Percentiles rank a stretch among this genome's conserved stretches.
Evolutionary conservation across 345 rosid genomes (phyloP).

Genomic region (Viola odorata): DNA sequence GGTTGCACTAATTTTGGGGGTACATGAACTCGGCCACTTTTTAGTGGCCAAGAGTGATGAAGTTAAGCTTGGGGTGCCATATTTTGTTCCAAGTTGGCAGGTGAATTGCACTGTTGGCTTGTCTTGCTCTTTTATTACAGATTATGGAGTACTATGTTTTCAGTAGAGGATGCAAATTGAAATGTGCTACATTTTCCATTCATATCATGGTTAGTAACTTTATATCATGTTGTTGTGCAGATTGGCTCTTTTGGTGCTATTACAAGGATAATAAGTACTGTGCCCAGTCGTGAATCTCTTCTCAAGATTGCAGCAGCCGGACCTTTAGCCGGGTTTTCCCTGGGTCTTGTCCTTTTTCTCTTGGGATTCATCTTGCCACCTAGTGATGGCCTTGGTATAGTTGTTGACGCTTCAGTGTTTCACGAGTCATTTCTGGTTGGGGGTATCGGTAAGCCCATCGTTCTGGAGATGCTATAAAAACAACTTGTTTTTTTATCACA

Average conservation of each 20-base stretch:
- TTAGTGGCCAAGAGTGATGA: constrained; percentile 57
- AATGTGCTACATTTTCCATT: not conserved
- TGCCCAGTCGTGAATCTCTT: constrained; percentile 81
- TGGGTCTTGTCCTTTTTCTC: constrained; percentile 72
- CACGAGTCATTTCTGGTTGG: constrained; percentile 90
- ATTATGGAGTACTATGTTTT: no score
- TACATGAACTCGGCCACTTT: constrained; percentile 76
- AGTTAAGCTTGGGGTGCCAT: constrained; percentile 81
- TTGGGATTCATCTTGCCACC: constrained; percentile 85
- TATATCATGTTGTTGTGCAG: constrained; percentile 53
- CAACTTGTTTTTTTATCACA: no score
- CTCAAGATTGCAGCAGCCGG: constrained; percentile 89
- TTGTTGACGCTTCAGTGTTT: constrained; percentile 87
- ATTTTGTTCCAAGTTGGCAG: constrained; percentile 98
- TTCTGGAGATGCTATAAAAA: not conserved
- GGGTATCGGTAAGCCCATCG: constrained; percentile 62
- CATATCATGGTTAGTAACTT: not conserved
- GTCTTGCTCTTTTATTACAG: not conserved
- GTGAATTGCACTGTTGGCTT: constrained; percentile 26
- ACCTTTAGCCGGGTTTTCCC: constrained; percentile 85
- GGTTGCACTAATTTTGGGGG: constrained; percentile 68
- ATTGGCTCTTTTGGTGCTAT: constrained; percentile 97
- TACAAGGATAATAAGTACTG: constrained; percentile 77
- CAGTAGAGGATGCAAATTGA: not conserved
- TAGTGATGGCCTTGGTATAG: constrained; percentile 70